Base-by-base conservation (phyloP, 306 rosid genomes). In the Sindora glabra region DNA sequence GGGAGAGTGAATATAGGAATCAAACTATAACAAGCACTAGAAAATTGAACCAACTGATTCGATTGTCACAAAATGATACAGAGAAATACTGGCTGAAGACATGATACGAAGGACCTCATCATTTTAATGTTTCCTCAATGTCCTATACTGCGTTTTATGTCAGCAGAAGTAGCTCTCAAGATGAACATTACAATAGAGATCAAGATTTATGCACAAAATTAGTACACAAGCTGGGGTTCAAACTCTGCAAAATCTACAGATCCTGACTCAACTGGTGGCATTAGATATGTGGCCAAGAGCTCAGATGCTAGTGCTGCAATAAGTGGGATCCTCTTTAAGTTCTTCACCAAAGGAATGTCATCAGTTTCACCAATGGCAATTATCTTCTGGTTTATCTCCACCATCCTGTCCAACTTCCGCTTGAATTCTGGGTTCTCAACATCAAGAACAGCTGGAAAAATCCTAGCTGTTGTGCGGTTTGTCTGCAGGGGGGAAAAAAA, bases 381-480 rank as follows among this genome's bases (percentile, higher is more conserved):
- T 51, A 92, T 56, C 90, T 86, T 78, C 87, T 76, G 16, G 61
- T 86, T 83, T 69, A 89, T 86, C 74, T 59, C 95, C 51, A 89
- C 96, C 99, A 92, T 92, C 56, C 81, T 69, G 57, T 92, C 99
- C 75, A 92, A 60, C 81, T 68, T 92, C 69, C 90, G 70, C 79
- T 88, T 92, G 87, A 92, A 92, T 61, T 92, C 99, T 0, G 95
- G 99, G 64, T 92, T 88, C 84, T 92, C 99, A 25, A 92, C 99
- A 38, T 92, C 99, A 6, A 79, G 81, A 63, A 92, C 99, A 9
- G 99, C 96, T 0, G 96, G 99, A 82, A 92, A 92, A 76, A 92
- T 86, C 59, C 96, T 48, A 16, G 99, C 96, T 0, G 99, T 86
- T 11, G 99, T 92, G 67, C 99, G 96, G 78, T 92, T 92, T 15